Evolutionary conservation across 2,329 filamentous ascomycete genomes (phyloP).

Genomic region (Talaromyces pinophilus): DNA sequence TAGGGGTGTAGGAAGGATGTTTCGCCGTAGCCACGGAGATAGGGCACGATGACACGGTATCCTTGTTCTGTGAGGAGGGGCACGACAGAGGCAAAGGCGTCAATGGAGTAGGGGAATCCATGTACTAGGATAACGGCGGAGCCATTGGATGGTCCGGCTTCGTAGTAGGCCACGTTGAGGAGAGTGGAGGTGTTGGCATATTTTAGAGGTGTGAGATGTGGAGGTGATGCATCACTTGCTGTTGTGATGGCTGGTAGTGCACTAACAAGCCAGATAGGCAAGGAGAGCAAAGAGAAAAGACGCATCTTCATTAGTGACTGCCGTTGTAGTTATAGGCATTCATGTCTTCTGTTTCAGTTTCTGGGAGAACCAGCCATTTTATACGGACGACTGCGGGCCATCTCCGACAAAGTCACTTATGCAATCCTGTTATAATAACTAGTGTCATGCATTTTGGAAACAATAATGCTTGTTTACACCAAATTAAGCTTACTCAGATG

Average conservation of each 20-base stretch:
- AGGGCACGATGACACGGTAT: constrained; percentile 33
- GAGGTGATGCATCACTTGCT: not conserved
- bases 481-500: not conserved
- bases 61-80: constrained; percentile 27
- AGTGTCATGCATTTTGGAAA: not conserved
- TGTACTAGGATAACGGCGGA: constrained; percentile 30
- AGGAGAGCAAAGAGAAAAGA: not conserved
- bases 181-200: constrained; percentile 15
- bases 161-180: constrained; percentile 15
- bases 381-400: not conserved
- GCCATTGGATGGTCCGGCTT: constrained; percentile 18
- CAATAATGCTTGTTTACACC: not conserved
- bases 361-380: not conserved
- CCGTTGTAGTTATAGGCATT: not conserved
- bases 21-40: constrained; percentile 31
- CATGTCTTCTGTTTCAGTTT: not conserved
- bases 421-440: not conserved
- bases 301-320: not conserved
- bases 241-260: not conserved
- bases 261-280: not conserved
- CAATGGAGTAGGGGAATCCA: constrained; percentile 33
- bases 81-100: constrained; percentile 29
- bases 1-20: constrained; percentile 28
- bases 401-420: not conserved
- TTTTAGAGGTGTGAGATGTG: constrained; percentile 11